These are phyloP conservation scores for Dioscorea cayenensis DNA, from an alignment of 116 monocot genomes.

Conservation along the genomic window DNA sequence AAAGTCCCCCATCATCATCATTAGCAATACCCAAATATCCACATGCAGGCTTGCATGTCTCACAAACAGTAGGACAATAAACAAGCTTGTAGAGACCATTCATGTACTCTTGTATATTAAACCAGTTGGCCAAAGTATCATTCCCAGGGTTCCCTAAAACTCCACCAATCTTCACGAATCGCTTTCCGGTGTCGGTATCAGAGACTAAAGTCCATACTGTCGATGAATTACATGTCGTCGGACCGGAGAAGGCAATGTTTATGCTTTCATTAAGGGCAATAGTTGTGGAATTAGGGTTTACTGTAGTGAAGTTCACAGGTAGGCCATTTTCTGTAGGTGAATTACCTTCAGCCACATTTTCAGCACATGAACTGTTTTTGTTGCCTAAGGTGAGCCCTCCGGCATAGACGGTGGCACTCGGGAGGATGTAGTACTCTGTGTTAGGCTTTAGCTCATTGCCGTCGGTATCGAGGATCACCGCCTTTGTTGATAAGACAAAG, in stretches of 20 bases:
- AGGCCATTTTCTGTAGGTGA: background rate
- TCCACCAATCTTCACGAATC: background rate
- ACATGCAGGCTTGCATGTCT: constrained; percentile 3
- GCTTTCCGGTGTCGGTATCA: background rate
- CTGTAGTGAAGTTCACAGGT: background rate
- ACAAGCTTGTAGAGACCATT: constrained; percentile 7
- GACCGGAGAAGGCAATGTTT: background rate
- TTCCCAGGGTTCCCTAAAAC: background rate
- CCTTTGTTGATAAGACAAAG: background rate
- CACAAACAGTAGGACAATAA: constrained; percentile 14
- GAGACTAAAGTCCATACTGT: background rate
- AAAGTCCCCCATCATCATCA: background rate
- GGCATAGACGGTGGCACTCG: background rate
- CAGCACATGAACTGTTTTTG: background rate
- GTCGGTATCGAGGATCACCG: background rate
- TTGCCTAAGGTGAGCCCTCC: background rate
- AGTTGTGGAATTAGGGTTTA: background rate
- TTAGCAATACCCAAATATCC: background rate
- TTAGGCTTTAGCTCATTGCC: background rate
- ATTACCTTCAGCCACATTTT: background rate
- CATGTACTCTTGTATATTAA: background rate
- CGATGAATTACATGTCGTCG: background rate
- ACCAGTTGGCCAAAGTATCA: constrained; percentile 2
- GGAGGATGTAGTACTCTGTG: background rate
- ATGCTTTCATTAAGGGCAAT: background rate